Conservation (phyloP, 208 protist genomes). For the Acanthamoeba healyi region DNA sequence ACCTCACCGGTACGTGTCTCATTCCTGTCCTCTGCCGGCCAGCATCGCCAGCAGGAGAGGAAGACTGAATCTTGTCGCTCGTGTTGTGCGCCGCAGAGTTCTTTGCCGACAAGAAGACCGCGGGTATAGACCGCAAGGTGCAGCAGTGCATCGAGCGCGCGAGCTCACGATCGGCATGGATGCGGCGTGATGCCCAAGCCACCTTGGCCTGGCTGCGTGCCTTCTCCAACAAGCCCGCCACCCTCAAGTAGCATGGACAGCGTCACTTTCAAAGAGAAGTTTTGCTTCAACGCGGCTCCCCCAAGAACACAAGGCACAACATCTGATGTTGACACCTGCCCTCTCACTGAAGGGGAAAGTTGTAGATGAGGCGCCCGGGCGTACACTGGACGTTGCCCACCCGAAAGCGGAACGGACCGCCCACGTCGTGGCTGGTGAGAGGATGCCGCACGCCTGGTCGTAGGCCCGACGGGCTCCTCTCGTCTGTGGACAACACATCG, state of each 20-base stretch:
- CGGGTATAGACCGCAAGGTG: constrained; percentile 26
- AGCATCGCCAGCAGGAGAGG: no score
- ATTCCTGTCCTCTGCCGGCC: neutral
- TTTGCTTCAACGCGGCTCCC: no score
- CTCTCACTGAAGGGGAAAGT: neutral
- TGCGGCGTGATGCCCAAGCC: neutral
- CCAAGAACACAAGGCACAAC: no score
- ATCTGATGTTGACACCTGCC: no score
- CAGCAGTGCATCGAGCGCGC: constrained; percentile 40
- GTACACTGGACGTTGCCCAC: constrained; percentile 19
- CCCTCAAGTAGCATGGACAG: no score
- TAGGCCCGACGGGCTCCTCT: neutral
- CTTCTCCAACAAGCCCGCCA: no score
- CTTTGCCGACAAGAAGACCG: constrained; percentile 38
- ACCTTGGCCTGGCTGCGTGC: constrained; percentile 24
- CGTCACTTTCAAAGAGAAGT: no score
- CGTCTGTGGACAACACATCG: neutral
- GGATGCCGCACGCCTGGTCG: neutral
- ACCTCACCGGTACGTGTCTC: neutral
- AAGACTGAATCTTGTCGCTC: neutral
- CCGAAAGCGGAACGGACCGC: constrained; percentile 30
- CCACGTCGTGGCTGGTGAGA: neutral
- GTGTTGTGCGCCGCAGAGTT: neutral
- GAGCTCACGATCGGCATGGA: constrained; percentile 13
- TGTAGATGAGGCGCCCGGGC: constrained; percentile 37